phyloP scores from a whole-genome alignment of 257 asterid genomes.

The Leonotis leonurus region DNA sequence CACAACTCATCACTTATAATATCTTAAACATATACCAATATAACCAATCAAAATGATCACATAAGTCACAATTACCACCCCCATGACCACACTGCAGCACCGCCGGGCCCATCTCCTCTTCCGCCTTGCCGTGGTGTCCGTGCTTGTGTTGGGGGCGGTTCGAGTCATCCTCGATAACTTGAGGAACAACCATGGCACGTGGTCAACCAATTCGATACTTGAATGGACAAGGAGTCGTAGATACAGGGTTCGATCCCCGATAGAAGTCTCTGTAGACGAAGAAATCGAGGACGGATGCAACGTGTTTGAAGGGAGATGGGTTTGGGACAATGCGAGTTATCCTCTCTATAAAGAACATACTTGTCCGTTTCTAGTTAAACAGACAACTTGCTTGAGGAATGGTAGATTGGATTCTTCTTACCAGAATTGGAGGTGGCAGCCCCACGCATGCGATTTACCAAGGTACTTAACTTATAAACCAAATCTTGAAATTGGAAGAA shows the following conservation, averaged over 20 bases:
- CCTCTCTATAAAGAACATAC: conserved; percentile 68
- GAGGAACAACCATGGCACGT: conserved; percentile 28
- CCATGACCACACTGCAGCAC: conserved; percentile 34
- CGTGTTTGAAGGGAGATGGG: conserved; percentile 75
- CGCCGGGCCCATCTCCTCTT: conserved; percentile 43
- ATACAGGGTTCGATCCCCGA: conserved; percentile 31
- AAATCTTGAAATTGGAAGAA: too few relatives aligned
- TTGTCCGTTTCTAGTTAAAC: conserved; percentile 72
- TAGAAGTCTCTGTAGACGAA: conserved; percentile 53
- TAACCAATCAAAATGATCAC: conserved; percentile 11
- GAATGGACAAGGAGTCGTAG: conserved; percentile 3
- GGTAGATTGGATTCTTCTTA: conserved; percentile 77
- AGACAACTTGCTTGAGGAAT: conserved; percentile 65
- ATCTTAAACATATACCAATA: conserved; percentile 32
- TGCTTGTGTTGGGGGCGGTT: conserved; percentile 50
- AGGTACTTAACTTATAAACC: conserved; percentile 29
- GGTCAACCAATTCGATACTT: conserved; percentile 15
- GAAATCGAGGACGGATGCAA: conserved; percentile 59
- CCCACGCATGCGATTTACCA: conserved; percentile 67
- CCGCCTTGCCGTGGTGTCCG: conserved; percentile 48
- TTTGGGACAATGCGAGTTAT: conserved; percentile 48
- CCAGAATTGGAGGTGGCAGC: conserved; percentile 94
- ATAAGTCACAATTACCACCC: not conserved
- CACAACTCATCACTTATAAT: conserved; percentile 30
- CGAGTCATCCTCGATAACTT: conserved; percentile 44